Percentiles rank a stretch among this genome's conserved stretches.
These are phyloP conservation scores for Carex cristatella DNA, from an alignment of 176 grass and related monocot species.

Conservation along the genomic window DNA sequence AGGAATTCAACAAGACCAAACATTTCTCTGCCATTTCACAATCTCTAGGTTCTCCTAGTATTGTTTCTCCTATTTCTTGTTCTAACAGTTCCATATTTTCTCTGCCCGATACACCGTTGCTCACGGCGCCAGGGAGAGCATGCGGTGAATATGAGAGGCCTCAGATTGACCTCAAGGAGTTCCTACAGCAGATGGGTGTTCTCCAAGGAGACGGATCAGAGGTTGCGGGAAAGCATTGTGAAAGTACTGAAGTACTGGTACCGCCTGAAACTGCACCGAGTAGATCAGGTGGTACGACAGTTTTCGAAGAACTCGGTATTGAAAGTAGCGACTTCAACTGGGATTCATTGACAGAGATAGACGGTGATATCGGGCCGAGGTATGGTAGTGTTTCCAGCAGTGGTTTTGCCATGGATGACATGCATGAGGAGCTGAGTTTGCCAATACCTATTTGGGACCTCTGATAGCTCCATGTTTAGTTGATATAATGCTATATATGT, in stretches of 20 bases:
- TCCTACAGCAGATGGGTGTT: slow-evolving; percentile 94
- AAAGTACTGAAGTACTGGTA: not conserved
- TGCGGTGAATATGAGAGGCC: slow-evolving; percentile 44
- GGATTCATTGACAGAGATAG: slow-evolving; percentile 73
- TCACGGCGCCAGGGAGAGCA: slow-evolving; percentile 10
- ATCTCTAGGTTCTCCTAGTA: not conserved
- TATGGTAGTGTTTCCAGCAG: slow-evolving; percentile 31
- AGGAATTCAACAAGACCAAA: slow-evolving; percentile 64
- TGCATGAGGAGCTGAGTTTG: slow-evolving; percentile 67
- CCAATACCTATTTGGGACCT: slow-evolving; percentile 88
- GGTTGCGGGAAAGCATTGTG: not conserved
- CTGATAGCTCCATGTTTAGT: slow-evolving; percentile 21
- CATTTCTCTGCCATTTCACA: slow-evolving; percentile 3
- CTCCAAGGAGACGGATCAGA: slow-evolving; percentile 40
- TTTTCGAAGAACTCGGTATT: slow-evolving; percentile 23
- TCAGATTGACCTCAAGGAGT: slow-evolving; percentile 96
- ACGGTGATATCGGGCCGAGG: slow-evolving; percentile 43
- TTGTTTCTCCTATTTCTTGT: not conserved
- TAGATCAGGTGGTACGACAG: slow-evolving; percentile 16
- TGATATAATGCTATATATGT: not conserved
- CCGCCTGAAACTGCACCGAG: not conserved
- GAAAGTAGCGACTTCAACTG: slow-evolving; percentile 70
- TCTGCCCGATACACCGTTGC: slow-evolving; percentile 7
- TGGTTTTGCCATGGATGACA: slow-evolving; percentile 58
- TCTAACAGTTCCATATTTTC: not conserved